These are phyloP conservation scores for Claviceps monticola DNA, from an alignment of 2,329 filamentous ascomycete species.

Conservation along the genomic window DNA sequence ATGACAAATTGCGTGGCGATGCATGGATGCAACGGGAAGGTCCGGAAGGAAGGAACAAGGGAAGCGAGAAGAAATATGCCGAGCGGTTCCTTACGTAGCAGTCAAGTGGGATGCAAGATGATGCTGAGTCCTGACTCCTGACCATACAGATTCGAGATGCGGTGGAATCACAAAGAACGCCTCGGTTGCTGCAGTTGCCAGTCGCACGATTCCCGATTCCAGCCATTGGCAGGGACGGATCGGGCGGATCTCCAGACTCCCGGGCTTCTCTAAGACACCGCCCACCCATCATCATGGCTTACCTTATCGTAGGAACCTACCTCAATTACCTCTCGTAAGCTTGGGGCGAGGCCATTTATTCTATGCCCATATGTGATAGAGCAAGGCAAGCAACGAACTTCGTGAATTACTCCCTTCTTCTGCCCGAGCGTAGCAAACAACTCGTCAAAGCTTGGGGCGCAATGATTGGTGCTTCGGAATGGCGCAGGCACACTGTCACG, in stretches of 20 bases:
- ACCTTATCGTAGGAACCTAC: background rate
- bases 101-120: too few relatives aligned
- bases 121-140: too few relatives aligned
- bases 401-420: too few relatives aligned
- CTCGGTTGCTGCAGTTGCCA: background rate
- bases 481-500: background rate
- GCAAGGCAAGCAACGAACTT: too few relatives aligned
- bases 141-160: background rate
- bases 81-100: too few relatives aligned
- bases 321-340: background rate
- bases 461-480: background rate
- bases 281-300: background rate
- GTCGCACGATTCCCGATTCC: background rate
- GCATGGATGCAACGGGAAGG: background rate
- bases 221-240: background rate
- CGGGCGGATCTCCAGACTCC: background rate
- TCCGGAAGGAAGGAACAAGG: background rate
- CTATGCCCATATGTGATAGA: too few relatives aligned
- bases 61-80: background rate
- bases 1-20: constrained; percentile 6
- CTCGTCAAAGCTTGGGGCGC: background rate
- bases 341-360: background rate
- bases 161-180: background rate
- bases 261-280: background rate
- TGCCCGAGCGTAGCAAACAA: too few relatives aligned